A percentile compares a stretch with the other conserved stretches of the same genome.
Conservation (phyloP, 768 basidiomycete genomes). For the Trametes gibbosa region DNA sequence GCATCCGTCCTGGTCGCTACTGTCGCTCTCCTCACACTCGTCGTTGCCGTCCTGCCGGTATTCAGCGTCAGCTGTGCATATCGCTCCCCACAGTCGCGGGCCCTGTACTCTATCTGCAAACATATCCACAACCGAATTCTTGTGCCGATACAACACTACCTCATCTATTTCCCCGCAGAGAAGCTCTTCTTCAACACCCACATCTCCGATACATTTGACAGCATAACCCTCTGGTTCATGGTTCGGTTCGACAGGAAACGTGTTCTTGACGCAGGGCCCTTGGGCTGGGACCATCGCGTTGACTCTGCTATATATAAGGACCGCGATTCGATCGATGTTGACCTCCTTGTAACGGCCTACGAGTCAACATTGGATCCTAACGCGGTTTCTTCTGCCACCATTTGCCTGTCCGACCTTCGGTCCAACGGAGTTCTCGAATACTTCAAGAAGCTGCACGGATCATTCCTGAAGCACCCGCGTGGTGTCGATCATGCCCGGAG, state of each 20-base stretch:
- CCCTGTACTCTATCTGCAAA: not conserved
- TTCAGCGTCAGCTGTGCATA: not conserved
- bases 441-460: not conserved
- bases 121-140: not conserved
- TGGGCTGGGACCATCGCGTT: not conserved
- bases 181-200: not conserved
- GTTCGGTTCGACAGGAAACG: not conserved
- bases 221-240: not conserved
- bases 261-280: not conserved
- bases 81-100: not conserved
- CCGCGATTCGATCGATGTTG: not conserved
- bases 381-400: not conserved
- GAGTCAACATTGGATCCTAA: not conserved
- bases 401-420: not conserved
- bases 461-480: no score
- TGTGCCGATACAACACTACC: not conserved
- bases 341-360: not conserved
- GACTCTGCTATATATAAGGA: not conserved
- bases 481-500: no score
- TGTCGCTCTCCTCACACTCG: not conserved
- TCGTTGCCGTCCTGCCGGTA: not conserved
- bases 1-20: not conserved
- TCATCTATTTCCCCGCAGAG: not conserved
- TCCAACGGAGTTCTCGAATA: not conserved
- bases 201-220: no score